A percentile compares a stretch with the other conserved stretches of the same genome.
These are phyloP conservation scores for Meira miltonrushii DNA, from an alignment of 1,284 basidiomycete species.

Conservation along the genomic window DNA sequence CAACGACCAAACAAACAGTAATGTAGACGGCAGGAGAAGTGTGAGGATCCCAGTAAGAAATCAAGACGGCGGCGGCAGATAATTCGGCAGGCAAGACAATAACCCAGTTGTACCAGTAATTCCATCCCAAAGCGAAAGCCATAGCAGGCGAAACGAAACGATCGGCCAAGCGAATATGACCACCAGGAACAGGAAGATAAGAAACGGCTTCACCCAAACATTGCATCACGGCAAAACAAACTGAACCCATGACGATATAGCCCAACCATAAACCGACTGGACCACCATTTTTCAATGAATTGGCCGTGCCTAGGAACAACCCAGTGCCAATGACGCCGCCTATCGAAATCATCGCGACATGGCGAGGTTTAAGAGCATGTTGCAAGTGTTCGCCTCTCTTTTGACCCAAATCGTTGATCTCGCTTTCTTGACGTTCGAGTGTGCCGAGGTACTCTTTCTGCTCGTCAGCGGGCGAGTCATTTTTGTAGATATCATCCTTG, in stretches of 20 bases:
- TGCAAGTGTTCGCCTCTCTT: slow-evolving; percentile 33
- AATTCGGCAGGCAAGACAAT: slow-evolving; percentile 66
- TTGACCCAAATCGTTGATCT: slow-evolving; percentile 21
- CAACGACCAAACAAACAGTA: slow-evolving; percentile 70
- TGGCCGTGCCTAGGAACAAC: slow-evolving; percentile 69
- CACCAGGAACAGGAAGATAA: slow-evolving; percentile 62
- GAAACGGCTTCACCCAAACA: slow-evolving; percentile 56
- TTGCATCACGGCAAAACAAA: slow-evolving; percentile 49
- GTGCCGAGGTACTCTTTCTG: slow-evolving; percentile 7
- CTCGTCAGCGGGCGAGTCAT: neutral
- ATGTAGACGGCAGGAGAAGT: slow-evolving; percentile 54
- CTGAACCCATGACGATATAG: slow-evolving; percentile 46
- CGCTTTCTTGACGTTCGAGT: neutral
- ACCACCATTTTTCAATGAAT: slow-evolving; percentile 55
- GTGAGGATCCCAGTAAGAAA: slow-evolving; percentile 34
- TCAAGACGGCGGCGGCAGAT: slow-evolving; percentile 67
- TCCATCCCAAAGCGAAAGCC: slow-evolving; percentile 61
- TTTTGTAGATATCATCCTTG: slow-evolving; percentile 5
- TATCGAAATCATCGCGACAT: slow-evolving; percentile 22
- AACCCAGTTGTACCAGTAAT: slow-evolving; percentile 58
- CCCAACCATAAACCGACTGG: slow-evolving; percentile 54
- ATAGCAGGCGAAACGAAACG: slow-evolving; percentile 74
- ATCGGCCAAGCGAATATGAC: slow-evolving; percentile 73
- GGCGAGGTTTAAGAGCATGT: slow-evolving; percentile 30
- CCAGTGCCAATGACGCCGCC: slow-evolving; percentile 24